Evolutionary conservation across 306 rosid genomes (phyloP), one percentile per base, ranked within the genome.

Genomic region (Dalbergia cochinchinensis): DNA sequence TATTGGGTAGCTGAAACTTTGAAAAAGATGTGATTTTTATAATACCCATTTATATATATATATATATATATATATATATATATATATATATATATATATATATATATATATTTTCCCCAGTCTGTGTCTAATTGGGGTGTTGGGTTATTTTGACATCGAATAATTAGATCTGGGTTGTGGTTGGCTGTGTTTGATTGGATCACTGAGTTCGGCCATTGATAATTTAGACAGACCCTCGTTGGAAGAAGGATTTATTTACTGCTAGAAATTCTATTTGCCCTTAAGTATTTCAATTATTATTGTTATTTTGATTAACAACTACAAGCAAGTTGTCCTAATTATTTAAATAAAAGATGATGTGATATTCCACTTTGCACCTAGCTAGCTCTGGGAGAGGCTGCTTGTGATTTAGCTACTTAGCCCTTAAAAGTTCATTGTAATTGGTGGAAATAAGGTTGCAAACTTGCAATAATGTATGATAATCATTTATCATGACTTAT

Each of bases 221-320:
- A 51, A 62, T 51, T 82, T 41, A n/a, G 55, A 41, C 13, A 58
- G 14, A 12, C 20, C 26, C 35, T 39, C 19, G 31, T 12, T 44
- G 69, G 51, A 8, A 8, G 55, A 8, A n/a, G 45, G 69, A 6
- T 4, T 70, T 71, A 5, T 77, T 63, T 69, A 8, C 67, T 79
- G 41, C 20, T 60, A 20, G 67, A 48, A 72, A 59, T 22, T 33
- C 10, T 42, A 19, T 10, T 68, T 69, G 55, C 60, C 7, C 71
- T 74, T 45, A 22, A 63, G 20, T 80, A 63, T 63, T 75, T 79
- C 65, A 74, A 69, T 50, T 79, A 79, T 79, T 69, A 79, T 74
- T 69, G 10, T 74, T 69, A 16, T 26, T 74, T 62, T n/a, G 42
- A 6, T 79, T 69, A 7, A 41, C 31, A 44, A 55, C 26, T 33